These are phyloP conservation scores for Glutinoglossum americanum DNA, from an alignment of 495 filamentous ascomycete species.

Conservation along the genomic window DNA sequence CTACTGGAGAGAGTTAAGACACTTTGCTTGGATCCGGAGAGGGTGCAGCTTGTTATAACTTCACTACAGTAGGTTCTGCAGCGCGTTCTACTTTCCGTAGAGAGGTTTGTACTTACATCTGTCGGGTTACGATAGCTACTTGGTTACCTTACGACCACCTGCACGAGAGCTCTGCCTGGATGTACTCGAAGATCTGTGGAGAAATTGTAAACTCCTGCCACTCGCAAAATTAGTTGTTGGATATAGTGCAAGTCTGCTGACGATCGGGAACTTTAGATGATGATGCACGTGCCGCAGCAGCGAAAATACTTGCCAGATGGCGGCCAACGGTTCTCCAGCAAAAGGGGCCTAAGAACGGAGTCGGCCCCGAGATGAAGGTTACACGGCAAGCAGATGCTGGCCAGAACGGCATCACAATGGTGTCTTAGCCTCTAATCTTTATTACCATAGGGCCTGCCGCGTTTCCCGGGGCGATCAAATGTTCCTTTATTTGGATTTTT, in stretches of 20 bases:
- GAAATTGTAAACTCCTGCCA: conserved; percentile 32
- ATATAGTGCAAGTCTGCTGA: background rate
- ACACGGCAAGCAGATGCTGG: background rate
- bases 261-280: conserved; percentile 16
- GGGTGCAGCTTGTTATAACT: conserved; percentile 38
- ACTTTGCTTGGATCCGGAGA: conserved; percentile 74
- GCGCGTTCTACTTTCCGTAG: background rate
- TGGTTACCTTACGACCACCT: conserved; percentile 72
- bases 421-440: background rate
- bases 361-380: background rate
- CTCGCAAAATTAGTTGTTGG: background rate
- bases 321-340: conserved; percentile 23
- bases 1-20: conserved; percentile 56
- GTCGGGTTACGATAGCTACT: conserved; percentile 34
- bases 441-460: background rate
- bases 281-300: conserved; percentile 21
- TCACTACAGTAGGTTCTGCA: conserved; percentile 31
- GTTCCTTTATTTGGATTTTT: background rate
- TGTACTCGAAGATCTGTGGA: conserved; percentile 67
- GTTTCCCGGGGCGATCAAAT: background rate
- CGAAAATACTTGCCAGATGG: conserved; percentile 27
- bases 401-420: background rate
- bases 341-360: conserved; percentile 4
- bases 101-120: conserved; percentile 25
- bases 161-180: conserved; percentile 63